These are phyloP conservation scores for Symbiodinium natans DNA, from an alignment of 73 alveolate species.

Conservation along the genomic window DNA sequence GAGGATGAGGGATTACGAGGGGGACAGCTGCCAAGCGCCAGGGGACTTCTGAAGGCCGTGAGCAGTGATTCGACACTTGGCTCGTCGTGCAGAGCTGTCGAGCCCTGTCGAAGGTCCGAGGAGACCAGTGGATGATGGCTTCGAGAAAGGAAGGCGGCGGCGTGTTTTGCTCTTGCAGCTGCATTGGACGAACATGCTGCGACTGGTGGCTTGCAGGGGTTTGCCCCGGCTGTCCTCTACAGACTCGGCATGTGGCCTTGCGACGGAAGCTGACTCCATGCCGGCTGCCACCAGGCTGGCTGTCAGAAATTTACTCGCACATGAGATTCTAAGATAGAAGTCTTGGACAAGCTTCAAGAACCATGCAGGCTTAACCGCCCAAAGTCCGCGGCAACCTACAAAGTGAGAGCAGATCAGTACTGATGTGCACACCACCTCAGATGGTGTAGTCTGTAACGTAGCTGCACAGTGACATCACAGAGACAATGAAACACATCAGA, in stretches of 20 bases:
- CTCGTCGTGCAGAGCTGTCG: no score
- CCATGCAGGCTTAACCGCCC: neutral
- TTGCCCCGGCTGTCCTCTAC: neutral
- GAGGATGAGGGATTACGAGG: no score
- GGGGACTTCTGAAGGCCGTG: no score
- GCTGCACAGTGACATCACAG: neutral
- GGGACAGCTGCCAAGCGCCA: no score
- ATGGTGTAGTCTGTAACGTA: no score
- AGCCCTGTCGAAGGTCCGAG: neutral
- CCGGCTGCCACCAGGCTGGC: neutral
- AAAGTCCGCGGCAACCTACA: constrained; percentile 9
- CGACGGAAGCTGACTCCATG: neutral
- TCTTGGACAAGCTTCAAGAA: no score
- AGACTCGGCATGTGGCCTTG: neutral
- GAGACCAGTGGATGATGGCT: neutral
- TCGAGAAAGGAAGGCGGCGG: neutral
- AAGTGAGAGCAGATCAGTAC: neutral
- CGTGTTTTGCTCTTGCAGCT: no score
- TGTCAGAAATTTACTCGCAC: neutral
- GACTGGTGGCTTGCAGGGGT: neutral
- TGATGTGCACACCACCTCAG: no score
- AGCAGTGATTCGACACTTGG: no score
- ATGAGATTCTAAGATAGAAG: no score
- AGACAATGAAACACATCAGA: no score
- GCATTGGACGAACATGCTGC: no score